Evolutionary conservation across 345 rosid genomes (phyloP).

Genomic region (Lepidium africanum): DNA sequence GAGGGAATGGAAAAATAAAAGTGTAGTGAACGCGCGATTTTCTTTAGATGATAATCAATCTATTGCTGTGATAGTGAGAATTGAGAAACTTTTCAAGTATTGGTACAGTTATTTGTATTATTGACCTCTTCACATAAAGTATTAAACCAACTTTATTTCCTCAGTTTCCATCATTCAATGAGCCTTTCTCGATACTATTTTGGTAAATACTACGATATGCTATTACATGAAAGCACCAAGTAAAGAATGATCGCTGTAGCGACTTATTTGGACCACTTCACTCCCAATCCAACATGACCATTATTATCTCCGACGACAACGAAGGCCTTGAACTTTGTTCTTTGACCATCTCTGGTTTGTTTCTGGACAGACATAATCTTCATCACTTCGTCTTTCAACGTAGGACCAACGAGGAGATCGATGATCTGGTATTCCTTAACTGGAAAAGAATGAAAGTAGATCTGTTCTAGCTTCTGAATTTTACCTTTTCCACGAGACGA

Average conservation of each 20-base stretch:
- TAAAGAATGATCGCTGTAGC: constrained; percentile 53
- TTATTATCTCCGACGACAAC: constrained; percentile 53
- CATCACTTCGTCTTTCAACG: constrained; percentile 82
- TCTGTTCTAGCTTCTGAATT: constrained; percentile 50
- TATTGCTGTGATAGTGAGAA: too few species aligned
- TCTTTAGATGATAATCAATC: too few species aligned
- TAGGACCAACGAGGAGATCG: constrained; percentile 56
- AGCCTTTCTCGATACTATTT: too few species aligned
- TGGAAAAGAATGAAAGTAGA: constrained; percentile 68
- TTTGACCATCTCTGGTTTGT: constrained; percentile 63
- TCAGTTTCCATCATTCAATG: too few species aligned
- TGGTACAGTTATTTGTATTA: too few species aligned
- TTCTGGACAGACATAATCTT: constrained; percentile 80
- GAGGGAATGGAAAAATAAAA: too few species aligned
- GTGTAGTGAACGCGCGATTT: too few species aligned
- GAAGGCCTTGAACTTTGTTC: constrained; percentile 68
- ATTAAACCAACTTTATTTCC: too few species aligned
- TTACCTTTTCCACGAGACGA: constrained; percentile 41
- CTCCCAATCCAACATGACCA: constrained; percentile 68
- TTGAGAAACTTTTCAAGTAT: too few species aligned
- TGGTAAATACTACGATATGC: too few species aligned
- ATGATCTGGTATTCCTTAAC: constrained; percentile 75
- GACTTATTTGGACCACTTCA: constrained; percentile 62
- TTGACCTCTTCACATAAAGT: too few species aligned
- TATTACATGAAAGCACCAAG: too few species aligned